Evolutionary conservation across 345 rosid species (phyloP).

Genomic region (Linum lewisii): DNA sequence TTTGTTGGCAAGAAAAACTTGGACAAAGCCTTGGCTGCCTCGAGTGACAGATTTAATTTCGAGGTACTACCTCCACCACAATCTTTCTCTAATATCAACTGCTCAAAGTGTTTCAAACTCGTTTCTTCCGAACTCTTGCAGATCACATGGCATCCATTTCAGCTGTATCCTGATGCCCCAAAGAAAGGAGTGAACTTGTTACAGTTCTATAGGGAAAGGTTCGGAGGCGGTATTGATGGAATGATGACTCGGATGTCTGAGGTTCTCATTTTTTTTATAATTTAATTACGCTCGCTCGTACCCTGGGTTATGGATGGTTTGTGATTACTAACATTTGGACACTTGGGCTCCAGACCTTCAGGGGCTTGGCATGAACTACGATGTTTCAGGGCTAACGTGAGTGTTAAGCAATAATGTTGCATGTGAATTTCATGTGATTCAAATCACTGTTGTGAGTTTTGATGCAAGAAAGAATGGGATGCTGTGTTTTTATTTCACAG

Average conservation of each 20-base stretch:
- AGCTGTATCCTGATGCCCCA: slow-evolving; percentile 77
- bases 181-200: slow-evolving; percentile 70
- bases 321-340: slow-evolving; percentile 3
- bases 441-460: not conserved
- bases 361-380: slow-evolving; percentile 64
- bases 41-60: slow-evolving; percentile 56
- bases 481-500: slow-evolving; percentile 25
- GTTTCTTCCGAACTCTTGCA: slow-evolving; percentile 16
- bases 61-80: slow-evolving; percentile 33
- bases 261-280: slow-evolving; percentile 29
- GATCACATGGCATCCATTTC: slow-evolving; percentile 83
- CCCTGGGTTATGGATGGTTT: not conserved
- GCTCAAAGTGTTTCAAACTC: not conserved
- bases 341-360: slow-evolving; percentile 43
- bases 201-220: slow-evolving; percentile 50
- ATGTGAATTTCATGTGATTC: not conserved
- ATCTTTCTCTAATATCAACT: not conserved
- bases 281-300: not conserved
- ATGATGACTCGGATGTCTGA: slow-evolving; percentile 48
- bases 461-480: slow-evolving; percentile 6
- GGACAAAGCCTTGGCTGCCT: slow-evolving; percentile 64
- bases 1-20: slow-evolving; percentile 71
- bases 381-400: slow-evolving; percentile 81
- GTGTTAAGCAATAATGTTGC: slow-evolving; percentile 11
- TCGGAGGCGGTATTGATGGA: slow-evolving; percentile 47